Base-by-base conservation (phyloP, 2,329 filamentous ascomycete species). In the Thielaviopsis cerberus region DNA sequence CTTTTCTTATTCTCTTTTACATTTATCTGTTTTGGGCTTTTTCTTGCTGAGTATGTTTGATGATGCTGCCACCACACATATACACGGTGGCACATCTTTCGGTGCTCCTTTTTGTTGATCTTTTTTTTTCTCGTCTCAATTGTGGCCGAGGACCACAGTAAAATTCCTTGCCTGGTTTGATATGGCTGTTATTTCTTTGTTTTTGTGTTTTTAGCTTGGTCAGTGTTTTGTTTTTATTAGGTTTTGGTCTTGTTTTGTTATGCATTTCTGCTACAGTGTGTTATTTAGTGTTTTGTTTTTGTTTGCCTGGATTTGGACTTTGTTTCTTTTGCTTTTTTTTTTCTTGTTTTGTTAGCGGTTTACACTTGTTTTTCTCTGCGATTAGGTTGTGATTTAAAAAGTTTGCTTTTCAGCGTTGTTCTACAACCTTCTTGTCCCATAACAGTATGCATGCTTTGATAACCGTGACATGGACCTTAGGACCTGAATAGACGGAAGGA, bases 391-490 rank as follows among this genome's bases (percentile, higher is more conserved):
- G 26, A 55, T 57, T 53, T 57, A 58, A 60, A 60, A 60, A 60
- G 61, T 57, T 60, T 59, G 50, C 53, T 57, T 61, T 57, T 57
- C 48, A 57, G 58, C 57, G 58, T 54, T 55, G 51, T 57, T 51
- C 37, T 54, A 51, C 25, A 23, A 24, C 7, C 24, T 48, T 59
- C 41, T 22, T 48, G 15, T 7, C 1, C n/a, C 1, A 41, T 41
- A 17, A 17, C 15, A 17, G 15, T 48, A 17, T 45, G 41, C n/a
- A 48, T 48, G 11, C 27, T 6, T 22, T 7, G 2, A 22, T 22
- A 17, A 20, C 10, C 11, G 20, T 48, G 41, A 48, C n/a, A n/a
- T 48, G n/a, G n/a, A n/a, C n/a, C n/a, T n/a, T n/a, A n/a, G 11
- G 27, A 30, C 27, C 5, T 5, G 11, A 11, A 30, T 11, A 30